Evolutionary conservation across 208 protist species (phyloP).

Genomic region (Chromosphaera perkinsii): DNA sequence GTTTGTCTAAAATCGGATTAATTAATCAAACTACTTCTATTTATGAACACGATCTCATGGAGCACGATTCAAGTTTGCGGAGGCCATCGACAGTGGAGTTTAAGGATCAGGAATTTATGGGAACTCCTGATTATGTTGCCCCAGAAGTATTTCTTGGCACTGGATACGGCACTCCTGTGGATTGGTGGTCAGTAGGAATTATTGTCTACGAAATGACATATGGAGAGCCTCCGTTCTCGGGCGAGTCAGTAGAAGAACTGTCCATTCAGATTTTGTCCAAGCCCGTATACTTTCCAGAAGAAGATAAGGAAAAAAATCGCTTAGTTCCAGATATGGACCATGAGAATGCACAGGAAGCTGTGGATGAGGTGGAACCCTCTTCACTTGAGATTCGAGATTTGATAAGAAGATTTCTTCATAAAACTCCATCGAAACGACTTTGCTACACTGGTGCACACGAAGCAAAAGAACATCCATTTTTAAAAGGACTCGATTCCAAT

Average conservation of each 20-base stretch:
- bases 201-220: slow-evolving; percentile 62
- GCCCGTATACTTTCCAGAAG: too few relatives aligned
- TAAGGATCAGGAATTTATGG: slow-evolving; percentile 2
- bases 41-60: not conserved
- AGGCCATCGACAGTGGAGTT: not conserved
- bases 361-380: not conserved
- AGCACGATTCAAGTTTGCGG: not conserved
- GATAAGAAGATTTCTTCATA: not conserved
- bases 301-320: slow-evolving; percentile 58
- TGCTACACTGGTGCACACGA: slow-evolving; percentile 11
- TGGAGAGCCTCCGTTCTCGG: slow-evolving; percentile 65
- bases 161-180: slow-evolving; percentile 38
- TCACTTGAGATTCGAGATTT: not conserved
- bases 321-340: slow-evolving; percentile 59
- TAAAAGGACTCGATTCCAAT: slow-evolving; percentile 45
- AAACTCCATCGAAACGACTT: slow-evolving; percentile 37
- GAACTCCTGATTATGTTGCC: slow-evolving; percentile 61
- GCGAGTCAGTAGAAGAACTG: too few relatives aligned
- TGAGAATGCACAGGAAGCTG: slow-evolving; percentile 48
- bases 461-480: slow-evolving; percentile 59
- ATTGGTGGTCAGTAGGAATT: slow-evolving; percentile 67
- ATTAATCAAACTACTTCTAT: not conserved
- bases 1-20: slow-evolving; percentile 32
- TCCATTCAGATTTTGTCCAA: too few relatives aligned
- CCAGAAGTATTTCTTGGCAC: slow-evolving; percentile 54